phyloP scores from a whole-genome alignment of 768 basidiomycete genomes.

The Paxillus rubicundulus region DNA sequence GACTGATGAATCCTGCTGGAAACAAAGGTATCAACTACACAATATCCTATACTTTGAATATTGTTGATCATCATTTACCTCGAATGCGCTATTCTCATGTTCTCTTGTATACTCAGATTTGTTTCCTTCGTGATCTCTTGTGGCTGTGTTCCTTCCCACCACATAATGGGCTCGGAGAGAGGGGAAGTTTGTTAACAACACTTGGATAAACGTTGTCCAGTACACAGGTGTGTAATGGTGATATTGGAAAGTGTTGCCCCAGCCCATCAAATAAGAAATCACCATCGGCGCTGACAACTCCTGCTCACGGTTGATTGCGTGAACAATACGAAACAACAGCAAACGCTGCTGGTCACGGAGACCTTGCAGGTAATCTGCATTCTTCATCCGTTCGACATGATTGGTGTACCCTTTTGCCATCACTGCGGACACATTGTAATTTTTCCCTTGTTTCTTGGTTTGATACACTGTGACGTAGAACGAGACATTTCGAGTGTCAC shows the following conservation, averaged over 20 bases:
- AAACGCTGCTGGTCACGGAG: constrained; percentile 26
- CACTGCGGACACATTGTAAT: constrained; percentile 38
- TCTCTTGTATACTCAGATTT: no score
- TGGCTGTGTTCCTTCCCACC: no score
- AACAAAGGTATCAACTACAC: no score
- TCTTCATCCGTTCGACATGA: constrained; percentile 6
- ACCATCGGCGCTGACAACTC: constrained; percentile 40
- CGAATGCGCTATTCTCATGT: no score
- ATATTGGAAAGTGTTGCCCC: constrained; percentile 37
- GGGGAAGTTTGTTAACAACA: no score
- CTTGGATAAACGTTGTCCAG: constrained; percentile 27
- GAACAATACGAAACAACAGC: constrained; percentile 30
- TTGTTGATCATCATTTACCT: no score
- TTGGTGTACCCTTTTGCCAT: constrained; percentile 32
- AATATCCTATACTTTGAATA: no score
- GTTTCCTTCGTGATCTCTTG: no score
- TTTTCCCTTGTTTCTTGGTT: constrained; percentile 38
- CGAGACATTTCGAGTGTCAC: constrained; percentile 31
- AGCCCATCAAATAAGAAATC: constrained; percentile 43
- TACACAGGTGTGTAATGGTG: constrained; percentile 38
- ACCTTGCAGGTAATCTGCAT: constrained; percentile 10
- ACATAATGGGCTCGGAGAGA: no score
- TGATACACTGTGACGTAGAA: constrained; percentile 42
- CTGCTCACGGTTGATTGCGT: constrained; percentile 37
- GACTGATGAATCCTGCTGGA: no score